These are phyloP conservation scores for Pseudohalonectria lignicola DNA, from an alignment of 2,329 filamentous ascomycete genomes.

Conservation along the genomic window DNA sequence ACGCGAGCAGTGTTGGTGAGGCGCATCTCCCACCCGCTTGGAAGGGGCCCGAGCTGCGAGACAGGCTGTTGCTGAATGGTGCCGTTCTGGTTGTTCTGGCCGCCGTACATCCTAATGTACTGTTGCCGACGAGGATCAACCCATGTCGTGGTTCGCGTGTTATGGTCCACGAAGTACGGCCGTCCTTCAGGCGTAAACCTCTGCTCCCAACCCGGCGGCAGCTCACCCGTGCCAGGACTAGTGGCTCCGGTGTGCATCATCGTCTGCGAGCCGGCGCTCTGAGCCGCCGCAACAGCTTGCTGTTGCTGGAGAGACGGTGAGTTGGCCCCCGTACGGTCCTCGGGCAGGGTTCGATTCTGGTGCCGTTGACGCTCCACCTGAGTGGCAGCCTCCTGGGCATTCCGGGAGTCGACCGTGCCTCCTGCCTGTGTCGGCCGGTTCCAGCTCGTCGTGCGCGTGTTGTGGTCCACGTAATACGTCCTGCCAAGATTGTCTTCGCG, in stretches of 20 bases:
- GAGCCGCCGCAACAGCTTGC: constrained; percentile 22
- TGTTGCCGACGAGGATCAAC: constrained; percentile 95
- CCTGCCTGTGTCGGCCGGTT: constrained; percentile 75
- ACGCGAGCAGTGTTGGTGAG: constrained; percentile 95
- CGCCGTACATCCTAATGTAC: constrained; percentile 94
- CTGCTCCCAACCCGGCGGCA: constrained; percentile 94
- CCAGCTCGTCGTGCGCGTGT: constrained; percentile 95
- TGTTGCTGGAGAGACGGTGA: constrained; percentile 66
- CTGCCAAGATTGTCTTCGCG: constrained; percentile 89
- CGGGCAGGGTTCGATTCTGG: constrained; percentile 89
- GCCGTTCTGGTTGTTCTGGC: constrained; percentile 73
- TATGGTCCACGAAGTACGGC: constrained; percentile 96
- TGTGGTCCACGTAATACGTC: constrained; percentile 98
- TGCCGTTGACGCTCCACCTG: constrained; percentile 88
- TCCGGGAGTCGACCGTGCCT: constrained; percentile 53
- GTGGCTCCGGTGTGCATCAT: constrained; percentile 96
- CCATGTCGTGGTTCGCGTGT: constrained; percentile 96
- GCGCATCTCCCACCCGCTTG: constrained; percentile 99
- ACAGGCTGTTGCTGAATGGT: constrained; percentile 96
- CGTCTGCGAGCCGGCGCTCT: constrained; percentile 48
- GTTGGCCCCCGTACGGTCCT: constrained; percentile 87
- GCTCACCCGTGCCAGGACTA: constrained; percentile 85
- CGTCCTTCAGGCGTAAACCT: constrained; percentile 90
- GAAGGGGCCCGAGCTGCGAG: constrained; percentile 86
- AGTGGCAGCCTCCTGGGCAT: constrained; percentile 78